Evolutionary conservation across 78 protist species (phyloP).

Genomic region (Thecamonas trahens): DNA sequence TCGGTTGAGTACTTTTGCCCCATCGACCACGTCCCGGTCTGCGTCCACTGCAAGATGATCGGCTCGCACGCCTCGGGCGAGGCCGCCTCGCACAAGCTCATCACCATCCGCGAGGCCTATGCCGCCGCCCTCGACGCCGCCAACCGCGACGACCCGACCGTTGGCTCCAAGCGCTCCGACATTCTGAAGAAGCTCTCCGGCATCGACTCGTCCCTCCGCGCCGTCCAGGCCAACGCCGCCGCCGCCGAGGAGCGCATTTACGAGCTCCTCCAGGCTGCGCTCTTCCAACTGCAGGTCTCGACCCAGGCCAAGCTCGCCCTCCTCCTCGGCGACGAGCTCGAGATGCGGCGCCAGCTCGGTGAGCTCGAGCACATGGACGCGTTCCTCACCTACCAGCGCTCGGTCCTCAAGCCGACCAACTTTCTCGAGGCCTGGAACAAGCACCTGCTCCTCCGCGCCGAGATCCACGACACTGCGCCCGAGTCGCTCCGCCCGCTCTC

Average conservation of each 20-base stretch:
- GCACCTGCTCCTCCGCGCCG: constrained; percentile 15
- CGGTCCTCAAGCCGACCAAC: constrained; percentile 10
- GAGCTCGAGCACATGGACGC: constrained; percentile 31
- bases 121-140: too few species aligned
- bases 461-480: too few species aligned
- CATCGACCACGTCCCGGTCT: constrained; percentile 20
- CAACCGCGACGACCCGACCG: too few species aligned
- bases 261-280: constrained; percentile 16
- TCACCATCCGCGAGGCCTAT: constrained; percentile 18
- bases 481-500: too few species aligned
- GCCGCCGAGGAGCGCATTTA: constrained; percentile 19
- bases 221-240: constrained; percentile 12
- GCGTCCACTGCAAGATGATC: constrained; percentile 52
- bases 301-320: constrained; percentile 12
- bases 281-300: background rate
- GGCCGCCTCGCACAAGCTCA: constrained; percentile 24
- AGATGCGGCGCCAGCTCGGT: constrained; percentile 30
- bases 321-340: constrained; percentile 27
- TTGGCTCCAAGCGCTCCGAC: too few species aligned
- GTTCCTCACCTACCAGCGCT: constrained; percentile 20
- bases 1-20: constrained; percentile 31
- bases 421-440: constrained; percentile 11
- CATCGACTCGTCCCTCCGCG: too few species aligned
- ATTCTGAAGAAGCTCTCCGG: too few species aligned
- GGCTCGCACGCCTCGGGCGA: constrained; percentile 41